Evolutionary conservation across 2,329 filamentous ascomycete species (phyloP), one percentile per base, ranked within the genome.

Genomic region (Aspergillus ibericus): DNA sequence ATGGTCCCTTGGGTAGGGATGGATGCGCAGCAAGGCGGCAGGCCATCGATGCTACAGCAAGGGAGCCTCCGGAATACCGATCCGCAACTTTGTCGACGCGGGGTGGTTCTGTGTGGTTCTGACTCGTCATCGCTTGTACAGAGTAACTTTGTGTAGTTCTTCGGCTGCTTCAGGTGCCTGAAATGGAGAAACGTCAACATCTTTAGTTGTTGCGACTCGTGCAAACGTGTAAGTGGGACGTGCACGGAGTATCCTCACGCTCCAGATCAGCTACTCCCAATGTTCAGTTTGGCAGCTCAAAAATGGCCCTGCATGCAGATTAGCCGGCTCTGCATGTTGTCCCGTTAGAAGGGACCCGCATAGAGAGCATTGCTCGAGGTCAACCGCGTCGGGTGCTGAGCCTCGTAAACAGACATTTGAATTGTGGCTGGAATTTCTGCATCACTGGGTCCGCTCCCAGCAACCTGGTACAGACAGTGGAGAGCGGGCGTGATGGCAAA

Each of bases 1-100:
- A 75, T 75, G 63, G 65, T 70, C 61, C 51, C 68, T 70, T 73
- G 66, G 66, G 63, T 70, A 70, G 72, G 71, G 68, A 72, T 71
- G 68, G 60, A 53, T 52, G 66, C 63, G 68, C 66, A 63, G 62
- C 60, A 70, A 68, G 64, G 67, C 62, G 65, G 60, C 55, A 47
- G 49, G 44, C 63, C 67, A 68, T 69, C 66, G 66, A 68, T 66
- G 59, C 66, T 60, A 60, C 66, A 71, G 73, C 69, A 73, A 70
- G 66, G 66, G 62, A 62, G 59, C 27, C 52, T 25, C 44, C 59
- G 56, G 63, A 59, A 61, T 55, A 52, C 44, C 56, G 63, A 59
- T 63, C 63, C 62, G 63, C 56, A 61, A 59, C 54, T 50, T 53
- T 56, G 29, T 50, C 49, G 36, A 47, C 40, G 56, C 56, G 40